phyloP scores from a whole-genome alignment of 805 yeast genomes.

The Candida morakotiae region DNA sequence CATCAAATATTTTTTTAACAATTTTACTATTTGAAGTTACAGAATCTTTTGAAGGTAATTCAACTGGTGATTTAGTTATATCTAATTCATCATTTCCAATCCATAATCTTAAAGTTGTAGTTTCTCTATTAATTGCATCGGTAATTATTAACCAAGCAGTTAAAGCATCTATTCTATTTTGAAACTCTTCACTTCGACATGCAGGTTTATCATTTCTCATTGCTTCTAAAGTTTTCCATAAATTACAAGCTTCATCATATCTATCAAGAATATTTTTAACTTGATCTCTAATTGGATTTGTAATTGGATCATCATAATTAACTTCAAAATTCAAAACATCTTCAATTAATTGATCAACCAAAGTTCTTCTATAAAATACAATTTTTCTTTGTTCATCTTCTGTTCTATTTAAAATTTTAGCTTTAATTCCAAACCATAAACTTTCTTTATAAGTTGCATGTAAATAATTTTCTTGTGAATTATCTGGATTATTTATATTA shows the following conservation, averaged over 20 bases:
- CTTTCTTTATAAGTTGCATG: constrained; percentile 62
- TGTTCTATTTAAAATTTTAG: constrained; percentile 76
- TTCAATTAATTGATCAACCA: constrained; percentile 69
- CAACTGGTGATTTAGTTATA: constrained; percentile 39
- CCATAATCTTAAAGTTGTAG: constrained; percentile 65
- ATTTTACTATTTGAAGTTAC: constrained; percentile 13
- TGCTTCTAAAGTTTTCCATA: constrained; percentile 77
- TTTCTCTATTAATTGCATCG: constrained; percentile 60
- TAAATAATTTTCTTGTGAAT: constrained; percentile 43
- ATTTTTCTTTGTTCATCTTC: constrained; percentile 74
- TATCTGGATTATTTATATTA: constrained; percentile 38
- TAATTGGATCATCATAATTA: constrained; percentile 32
- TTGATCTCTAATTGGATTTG: constrained; percentile 35
- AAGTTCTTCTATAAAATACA: constrained; percentile 62
- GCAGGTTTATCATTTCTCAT: constrained; percentile 77
- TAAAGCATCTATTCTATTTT: constrained; percentile 65
- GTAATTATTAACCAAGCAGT: constrained; percentile 81
- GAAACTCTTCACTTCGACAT: constrained; percentile 61
- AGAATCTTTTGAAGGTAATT: constrained; percentile 5
- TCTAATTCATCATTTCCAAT: constrained; percentile 81
- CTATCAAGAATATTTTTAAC: constrained; percentile 55
- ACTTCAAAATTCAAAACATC: constrained; percentile 64
- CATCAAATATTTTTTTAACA: constrained; percentile 43
- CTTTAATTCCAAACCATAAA: constrained; percentile 83
- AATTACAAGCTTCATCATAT: constrained; percentile 63